These are phyloP conservation scores for Cyberlindnera samutprakarnensis DNA, from an alignment of 805 yeast genomes.

Conservation along the genomic window DNA sequence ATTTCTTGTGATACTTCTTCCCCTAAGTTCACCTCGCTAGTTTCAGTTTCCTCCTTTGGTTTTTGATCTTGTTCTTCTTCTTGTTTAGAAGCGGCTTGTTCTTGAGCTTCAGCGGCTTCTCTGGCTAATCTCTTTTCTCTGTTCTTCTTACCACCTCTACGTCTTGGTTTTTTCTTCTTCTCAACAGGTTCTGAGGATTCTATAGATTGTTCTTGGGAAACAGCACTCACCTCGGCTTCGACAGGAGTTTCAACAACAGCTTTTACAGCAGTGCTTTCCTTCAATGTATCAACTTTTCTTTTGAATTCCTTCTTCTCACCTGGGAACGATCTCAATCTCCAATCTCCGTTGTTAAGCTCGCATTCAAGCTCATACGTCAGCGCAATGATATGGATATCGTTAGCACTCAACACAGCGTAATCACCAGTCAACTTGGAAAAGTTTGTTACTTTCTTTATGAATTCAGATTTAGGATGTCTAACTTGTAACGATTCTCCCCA, in stretches of 20 bases:
- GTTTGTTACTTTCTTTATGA: slow-evolving; percentile 56
- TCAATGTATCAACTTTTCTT: slow-evolving; percentile 10
- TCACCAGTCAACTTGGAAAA: slow-evolving; percentile 92
- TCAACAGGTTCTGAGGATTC: slow-evolving; percentile 3
- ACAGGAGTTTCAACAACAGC: slow-evolving; percentile 5
- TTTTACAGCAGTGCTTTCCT: slow-evolving; percentile 2
- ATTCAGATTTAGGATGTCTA: slow-evolving; percentile 69
- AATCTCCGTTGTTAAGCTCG: slow-evolving; percentile 60
- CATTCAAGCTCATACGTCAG: slow-evolving; percentile 81
- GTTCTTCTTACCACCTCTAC: slow-evolving; percentile 63
- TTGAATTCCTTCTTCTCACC: slow-evolving; percentile 39
- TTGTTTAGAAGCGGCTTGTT: slow-evolving; percentile 10
- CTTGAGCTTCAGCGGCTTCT: slow-evolving; percentile 23
- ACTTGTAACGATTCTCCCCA: slow-evolving; percentile 71
- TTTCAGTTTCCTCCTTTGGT: slow-evolving; percentile 4
- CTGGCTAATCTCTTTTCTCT: slow-evolving; percentile 47
- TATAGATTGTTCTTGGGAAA: neutral
- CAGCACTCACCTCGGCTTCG: slow-evolving; percentile 3
- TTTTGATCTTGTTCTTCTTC: slow-evolving; percentile 13
- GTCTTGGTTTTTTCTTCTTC: slow-evolving; percentile 34
- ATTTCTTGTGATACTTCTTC: slow-evolving; percentile 4
- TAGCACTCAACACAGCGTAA: slow-evolving; percentile 74
- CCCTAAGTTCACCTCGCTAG: slow-evolving; percentile 3
- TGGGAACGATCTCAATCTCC: slow-evolving; percentile 65
- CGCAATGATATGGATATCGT: slow-evolving; percentile 91